Evolutionary conservation across 768 basidiomycete genomes (phyloP).

Genomic region (Guyanaporus albipodus): DNA sequence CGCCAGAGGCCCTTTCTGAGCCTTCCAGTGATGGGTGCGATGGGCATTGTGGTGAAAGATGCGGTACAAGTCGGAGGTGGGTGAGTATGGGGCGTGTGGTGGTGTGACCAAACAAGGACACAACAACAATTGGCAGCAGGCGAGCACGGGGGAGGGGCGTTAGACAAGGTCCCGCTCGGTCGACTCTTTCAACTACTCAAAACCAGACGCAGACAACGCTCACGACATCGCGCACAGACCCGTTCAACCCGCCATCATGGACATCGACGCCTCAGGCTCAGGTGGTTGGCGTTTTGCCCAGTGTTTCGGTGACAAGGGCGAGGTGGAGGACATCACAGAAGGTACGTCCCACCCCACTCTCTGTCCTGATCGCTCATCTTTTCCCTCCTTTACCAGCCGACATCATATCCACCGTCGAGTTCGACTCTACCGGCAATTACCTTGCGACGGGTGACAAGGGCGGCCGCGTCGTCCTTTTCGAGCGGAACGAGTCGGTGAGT

Average conservation of each 20-base stretch:
- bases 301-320: slow-evolving; percentile 99
- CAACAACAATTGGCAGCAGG: slow-evolving; percentile 26
- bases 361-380: slow-evolving; percentile 13
- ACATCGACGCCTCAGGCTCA: slow-evolving; percentile 78
- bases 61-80: slow-evolving; percentile 28
- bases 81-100: not conserved
- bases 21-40: slow-evolving; percentile 90
- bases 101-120: slow-evolving; percentile 29
- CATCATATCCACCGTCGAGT: slow-evolving; percentile 99
- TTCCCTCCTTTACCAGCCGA: slow-evolving; percentile 69
- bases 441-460: slow-evolving; percentile 99
- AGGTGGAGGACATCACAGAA: slow-evolving; percentile 99
- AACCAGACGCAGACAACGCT: slow-evolving; percentile 9
- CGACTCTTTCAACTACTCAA: slow-evolving; percentile 15
- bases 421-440: slow-evolving; percentile 98
- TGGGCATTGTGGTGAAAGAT: slow-evolving; percentile 53
- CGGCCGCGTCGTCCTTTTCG: slow-evolving; percentile 96
- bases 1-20: slow-evolving; percentile 92
- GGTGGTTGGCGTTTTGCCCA: slow-evolving; percentile 99
- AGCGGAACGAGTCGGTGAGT: slow-evolving; percentile 93
- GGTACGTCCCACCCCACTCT: slow-evolving; percentile 47
- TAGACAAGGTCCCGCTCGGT: slow-evolving; percentile 13
- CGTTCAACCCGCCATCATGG: slow-evolving; percentile 47
- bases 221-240: slow-evolving; percentile 11
- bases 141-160: slow-evolving; percentile 11